Percentiles rank a stretch among this genome's conserved stretches.
phyloP scores from a whole-genome alignment of 2,329 filamentous ascomycete species.

The Dryadomyces sulphureus region DNA sequence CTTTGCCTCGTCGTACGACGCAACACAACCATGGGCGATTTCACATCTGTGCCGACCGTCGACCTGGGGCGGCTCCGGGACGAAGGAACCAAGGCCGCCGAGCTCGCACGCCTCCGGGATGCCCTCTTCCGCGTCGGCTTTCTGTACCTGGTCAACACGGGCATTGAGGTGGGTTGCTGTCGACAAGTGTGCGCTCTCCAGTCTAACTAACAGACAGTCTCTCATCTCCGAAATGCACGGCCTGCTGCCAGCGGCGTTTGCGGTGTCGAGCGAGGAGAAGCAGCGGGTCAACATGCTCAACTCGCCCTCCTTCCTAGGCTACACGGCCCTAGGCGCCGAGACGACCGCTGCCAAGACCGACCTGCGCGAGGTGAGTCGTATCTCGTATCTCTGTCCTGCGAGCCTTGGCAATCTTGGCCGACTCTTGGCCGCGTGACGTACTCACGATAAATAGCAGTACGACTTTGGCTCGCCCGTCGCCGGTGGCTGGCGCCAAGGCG shows the following conservation, averaged over 20 bases:
- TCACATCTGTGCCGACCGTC: slow-evolving; percentile 6
- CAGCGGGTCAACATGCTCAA: slow-evolving; percentile 28
- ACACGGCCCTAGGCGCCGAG: slow-evolving; percentile 39
- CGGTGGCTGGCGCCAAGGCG: slow-evolving; percentile 14
- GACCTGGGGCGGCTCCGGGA: slow-evolving; percentile 6
- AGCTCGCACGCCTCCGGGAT: slow-evolving; percentile 20
- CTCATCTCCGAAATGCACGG: slow-evolving; percentile 22
- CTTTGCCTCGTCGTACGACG: neutral
- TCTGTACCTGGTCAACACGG: slow-evolving; percentile 36
- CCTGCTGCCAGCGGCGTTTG: slow-evolving; percentile 27
- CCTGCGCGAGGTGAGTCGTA: slow-evolving; percentile 20
- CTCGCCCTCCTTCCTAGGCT: slow-evolving; percentile 46
- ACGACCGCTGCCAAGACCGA: slow-evolving; percentile 38
- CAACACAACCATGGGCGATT: slow-evolving; percentile 5
- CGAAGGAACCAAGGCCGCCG: neutral
- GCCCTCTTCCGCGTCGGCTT: slow-evolving; percentile 37
- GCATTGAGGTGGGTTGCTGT: slow-evolving; percentile 16
- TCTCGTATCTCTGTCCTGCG: neutral
- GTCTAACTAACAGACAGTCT: neutral
- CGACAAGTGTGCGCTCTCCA: neutral
- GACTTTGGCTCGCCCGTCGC: slow-evolving; percentile 25
- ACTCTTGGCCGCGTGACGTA: neutral
- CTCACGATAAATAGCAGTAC: slow-evolving; percentile 30
- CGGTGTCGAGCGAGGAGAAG: slow-evolving; percentile 23
- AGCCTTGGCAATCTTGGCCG: neutral